Conservation (phyloP, 768 basidiomycete genomes). For the Collybia sordida region DNA sequence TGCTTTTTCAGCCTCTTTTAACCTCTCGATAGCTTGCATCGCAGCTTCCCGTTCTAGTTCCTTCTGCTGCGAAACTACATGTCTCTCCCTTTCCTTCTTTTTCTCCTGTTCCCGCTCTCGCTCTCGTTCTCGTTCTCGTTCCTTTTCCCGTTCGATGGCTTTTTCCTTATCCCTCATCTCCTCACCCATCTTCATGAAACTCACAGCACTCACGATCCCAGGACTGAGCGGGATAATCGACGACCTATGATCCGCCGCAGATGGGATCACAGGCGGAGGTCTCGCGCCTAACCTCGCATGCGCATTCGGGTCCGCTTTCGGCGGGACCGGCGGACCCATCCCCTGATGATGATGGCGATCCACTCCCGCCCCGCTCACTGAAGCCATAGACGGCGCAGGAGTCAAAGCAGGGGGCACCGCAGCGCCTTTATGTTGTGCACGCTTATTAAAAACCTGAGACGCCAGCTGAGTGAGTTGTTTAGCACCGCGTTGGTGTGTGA, state of each 20-base stretch:
- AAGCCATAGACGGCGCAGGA: too few relatives aligned
- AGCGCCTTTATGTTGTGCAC: too few relatives aligned
- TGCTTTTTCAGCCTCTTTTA: slow-evolving; percentile 3
- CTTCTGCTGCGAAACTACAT: not conserved
- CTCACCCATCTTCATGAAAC: slow-evolving; percentile 46
- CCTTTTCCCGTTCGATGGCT: slow-evolving; percentile 5
- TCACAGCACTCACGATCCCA: slow-evolving; percentile 56
- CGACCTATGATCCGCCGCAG: slow-evolving; percentile 29
- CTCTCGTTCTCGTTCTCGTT: slow-evolving; percentile 9
- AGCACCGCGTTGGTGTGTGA: slow-evolving; percentile 14
- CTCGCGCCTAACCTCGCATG: not conserved
- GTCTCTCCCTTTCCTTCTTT: slow-evolving; percentile 5
- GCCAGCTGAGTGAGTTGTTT: slow-evolving; percentile 41
- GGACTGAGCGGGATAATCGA: slow-evolving; percentile 60
- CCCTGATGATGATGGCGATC: too few relatives aligned
- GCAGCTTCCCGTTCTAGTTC: not conserved
- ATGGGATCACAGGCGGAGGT: too few relatives aligned
- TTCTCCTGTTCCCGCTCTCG: slow-evolving; percentile 16
- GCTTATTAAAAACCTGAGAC: slow-evolving; percentile 42
- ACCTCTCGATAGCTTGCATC: not conserved
- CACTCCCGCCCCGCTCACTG: too few relatives aligned
- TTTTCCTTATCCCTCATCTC: slow-evolving; percentile 30
- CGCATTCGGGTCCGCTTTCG: slow-evolving; percentile 9
- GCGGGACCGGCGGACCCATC: slow-evolving; percentile 20
- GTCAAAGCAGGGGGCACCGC: too few relatives aligned